Percentiles rank a stretch among this genome's conserved stretches.
Evolutionary conservation across 129 eudicot genomes (phyloP).

Genomic region (Tagetes erecta): DNA sequence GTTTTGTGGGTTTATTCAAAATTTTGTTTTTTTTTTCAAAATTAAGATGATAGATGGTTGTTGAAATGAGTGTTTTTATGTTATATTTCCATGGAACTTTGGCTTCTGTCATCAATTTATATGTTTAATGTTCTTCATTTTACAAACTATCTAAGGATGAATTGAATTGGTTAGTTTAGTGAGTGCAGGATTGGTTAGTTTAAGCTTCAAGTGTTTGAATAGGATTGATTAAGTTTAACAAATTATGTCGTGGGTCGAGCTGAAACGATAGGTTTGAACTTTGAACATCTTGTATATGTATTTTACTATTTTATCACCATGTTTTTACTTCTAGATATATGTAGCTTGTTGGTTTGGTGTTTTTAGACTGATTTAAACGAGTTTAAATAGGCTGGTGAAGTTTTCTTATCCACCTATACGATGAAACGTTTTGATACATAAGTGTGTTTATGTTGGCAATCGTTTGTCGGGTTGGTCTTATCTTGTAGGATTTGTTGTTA

Average conservation of each 20-base stretch:
- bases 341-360: no score
- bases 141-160: background rate
- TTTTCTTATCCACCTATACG: no score
- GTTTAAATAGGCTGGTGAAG: no score
- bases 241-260: no score
- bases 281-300: background rate
- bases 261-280: background rate
- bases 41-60: constrained; percentile 10
- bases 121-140: background rate
- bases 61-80: background rate
- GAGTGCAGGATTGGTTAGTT: constrained; percentile 3
- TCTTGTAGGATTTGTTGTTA: constrained; percentile 1
- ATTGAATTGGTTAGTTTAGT: constrained; percentile 5
- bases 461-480: background rate
- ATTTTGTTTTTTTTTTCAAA: constrained; percentile 4
- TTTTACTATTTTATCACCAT: background rate
- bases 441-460: background rate
- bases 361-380: no score
- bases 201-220: background rate
- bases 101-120: background rate
- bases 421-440: no score
- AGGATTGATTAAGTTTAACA: background rate
- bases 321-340: no score
- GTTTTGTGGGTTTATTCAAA: constrained; percentile 27
- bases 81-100: background rate